These are phyloP conservation scores for Dactylonectria estremocensis DNA, from an alignment of 2,329 filamentous ascomycete genomes.

Conservation along the genomic window DNA sequence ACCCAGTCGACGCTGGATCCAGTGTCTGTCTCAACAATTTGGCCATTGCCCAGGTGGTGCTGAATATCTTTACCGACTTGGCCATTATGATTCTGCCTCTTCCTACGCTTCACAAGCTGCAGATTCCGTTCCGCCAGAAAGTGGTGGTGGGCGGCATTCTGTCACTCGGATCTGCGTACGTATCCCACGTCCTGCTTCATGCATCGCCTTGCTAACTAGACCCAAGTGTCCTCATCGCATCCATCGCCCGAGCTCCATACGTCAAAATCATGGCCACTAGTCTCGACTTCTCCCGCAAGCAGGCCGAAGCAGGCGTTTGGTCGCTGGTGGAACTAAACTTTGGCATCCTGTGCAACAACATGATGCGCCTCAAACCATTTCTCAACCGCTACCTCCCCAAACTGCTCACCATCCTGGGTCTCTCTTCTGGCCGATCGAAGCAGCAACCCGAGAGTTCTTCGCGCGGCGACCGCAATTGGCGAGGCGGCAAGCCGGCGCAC, in stretches of 20 bases:
- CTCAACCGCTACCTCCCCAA: constrained; percentile 24
- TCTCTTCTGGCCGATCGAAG: constrained; percentile 11
- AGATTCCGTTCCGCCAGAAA: constrained; percentile 25
- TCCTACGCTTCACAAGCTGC: constrained; percentile 12
- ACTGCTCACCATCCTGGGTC: constrained; percentile 11
- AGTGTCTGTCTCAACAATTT: constrained; percentile 25
- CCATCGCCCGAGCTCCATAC: constrained; percentile 27
- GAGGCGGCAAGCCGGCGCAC: constrained; percentile 11
- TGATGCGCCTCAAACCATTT: constrained; percentile 30
- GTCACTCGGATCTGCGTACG: constrained; percentile 28
- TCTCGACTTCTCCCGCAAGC: constrained; percentile 23
- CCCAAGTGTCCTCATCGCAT: constrained; percentile 23
- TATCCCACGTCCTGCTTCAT: not conserved
- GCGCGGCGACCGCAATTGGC: constrained; percentile 11
- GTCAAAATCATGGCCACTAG: constrained; percentile 23
- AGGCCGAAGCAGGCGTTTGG: constrained; percentile 30
- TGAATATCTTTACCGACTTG: constrained; percentile 28
- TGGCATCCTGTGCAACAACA: constrained; percentile 30
- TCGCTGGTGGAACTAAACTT: constrained; percentile 30
- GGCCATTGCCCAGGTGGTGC: constrained; percentile 23
- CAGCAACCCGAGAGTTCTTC: constrained; percentile 5
- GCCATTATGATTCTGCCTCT: constrained; percentile 24
- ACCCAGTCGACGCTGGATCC: constrained; percentile 16
- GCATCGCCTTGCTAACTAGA: not conserved
- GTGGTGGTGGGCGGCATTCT: constrained; percentile 20